Evolutionary conservation across 2,329 filamentous ascomycete species (phyloP).

Genomic region (Paecilomyces niveus): DNA sequence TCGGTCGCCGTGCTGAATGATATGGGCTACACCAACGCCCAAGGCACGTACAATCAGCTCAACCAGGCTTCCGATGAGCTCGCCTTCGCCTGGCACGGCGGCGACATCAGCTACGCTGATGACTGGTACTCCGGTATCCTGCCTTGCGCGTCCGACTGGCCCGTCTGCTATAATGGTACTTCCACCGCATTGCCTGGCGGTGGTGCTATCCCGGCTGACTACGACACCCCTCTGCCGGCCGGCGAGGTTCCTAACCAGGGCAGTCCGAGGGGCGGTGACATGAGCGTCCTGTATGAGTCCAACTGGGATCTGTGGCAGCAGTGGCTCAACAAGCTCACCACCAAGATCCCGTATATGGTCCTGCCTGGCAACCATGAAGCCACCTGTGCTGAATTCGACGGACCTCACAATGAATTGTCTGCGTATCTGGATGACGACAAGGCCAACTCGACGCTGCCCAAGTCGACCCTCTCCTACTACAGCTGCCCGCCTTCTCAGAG

Average conservation of each 20-base stretch:
- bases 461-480: slow-evolving; percentile 41
- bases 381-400: slow-evolving; percentile 44
- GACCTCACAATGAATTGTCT: slow-evolving; percentile 37
- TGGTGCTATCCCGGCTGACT: slow-evolving; percentile 30
- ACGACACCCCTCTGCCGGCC: slow-evolving; percentile 38
- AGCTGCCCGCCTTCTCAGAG: slow-evolving; percentile 47
- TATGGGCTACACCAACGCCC: slow-evolving; percentile 49
- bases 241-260: slow-evolving; percentile 43
- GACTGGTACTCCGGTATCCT: slow-evolving; percentile 48
- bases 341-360: slow-evolving; percentile 44
- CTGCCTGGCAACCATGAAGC: slow-evolving; percentile 47
- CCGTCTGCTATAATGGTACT: slow-evolving; percentile 47
- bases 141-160: slow-evolving; percentile 42
- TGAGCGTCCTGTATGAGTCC: slow-evolving; percentile 44
- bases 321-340: slow-evolving; percentile 38
- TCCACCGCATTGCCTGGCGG: slow-evolving; percentile 34
- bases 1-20: slow-evolving; percentile 45
- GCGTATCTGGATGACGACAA: slow-evolving; percentile 42
- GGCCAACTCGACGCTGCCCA: slow-evolving; percentile 35
- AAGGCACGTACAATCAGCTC: slow-evolving; percentile 42
- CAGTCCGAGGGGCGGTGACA: slow-evolving; percentile 41
- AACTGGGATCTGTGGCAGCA: slow-evolving; percentile 50
- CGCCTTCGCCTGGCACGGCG: slow-evolving; percentile 48
- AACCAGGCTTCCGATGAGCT: slow-evolving; percentile 36
- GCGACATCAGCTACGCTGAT: slow-evolving; percentile 46